Base-by-base conservation (phyloP, 2,329 filamentous ascomycete genomes). In the Ascochyta lentis region DNA sequence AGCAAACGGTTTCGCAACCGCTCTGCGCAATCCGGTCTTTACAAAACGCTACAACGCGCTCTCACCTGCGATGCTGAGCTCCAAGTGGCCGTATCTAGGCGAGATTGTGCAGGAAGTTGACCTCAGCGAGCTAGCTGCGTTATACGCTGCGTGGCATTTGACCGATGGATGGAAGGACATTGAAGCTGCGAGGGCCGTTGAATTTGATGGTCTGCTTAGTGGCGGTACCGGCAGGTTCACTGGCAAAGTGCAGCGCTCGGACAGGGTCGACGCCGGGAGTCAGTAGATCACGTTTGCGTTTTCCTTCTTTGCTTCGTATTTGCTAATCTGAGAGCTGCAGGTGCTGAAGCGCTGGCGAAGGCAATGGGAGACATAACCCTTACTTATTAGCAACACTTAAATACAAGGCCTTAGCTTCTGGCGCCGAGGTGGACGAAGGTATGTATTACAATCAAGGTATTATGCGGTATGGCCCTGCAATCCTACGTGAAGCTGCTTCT, bases 151-250 rank as follows among this genome's bases (percentile, higher is more conserved):
- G 15, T 80, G 66, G 71, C 56, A 59, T 54, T 56, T 71, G 59
- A 65, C 54, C 15, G 56, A 60, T 10, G 73, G 73, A 4, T 76
- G 74, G 74, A 47, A 64, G 1, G 64, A 75, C 35, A 47, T 19
- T 3, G 70, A 69, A 19, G 69, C 70, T 46, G 74, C 72, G 2
- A 65, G 67, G 37, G 78, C 76, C 23, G 70, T 71, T 1, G 72
- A 76, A 58, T 80, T 76, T 55, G 78, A 81, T 64, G 78, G 77
- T 0, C 60, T 64, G 13, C 48, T 73, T 26, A 61, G 69, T 8
- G 78, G 79, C 31, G 79, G 78, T 3, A 77, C 73, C 6, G 78
- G 78, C 2, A 64, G 78, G 26, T 76, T 81, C 47, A 72, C 70
- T 0, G 75, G 74, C 23, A 51, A 50, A 16, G 60, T 74, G 52